Base-by-base conservation (phyloP, 352 stramenopile genomes). In the Globisporangium carolinianum region DNA sequence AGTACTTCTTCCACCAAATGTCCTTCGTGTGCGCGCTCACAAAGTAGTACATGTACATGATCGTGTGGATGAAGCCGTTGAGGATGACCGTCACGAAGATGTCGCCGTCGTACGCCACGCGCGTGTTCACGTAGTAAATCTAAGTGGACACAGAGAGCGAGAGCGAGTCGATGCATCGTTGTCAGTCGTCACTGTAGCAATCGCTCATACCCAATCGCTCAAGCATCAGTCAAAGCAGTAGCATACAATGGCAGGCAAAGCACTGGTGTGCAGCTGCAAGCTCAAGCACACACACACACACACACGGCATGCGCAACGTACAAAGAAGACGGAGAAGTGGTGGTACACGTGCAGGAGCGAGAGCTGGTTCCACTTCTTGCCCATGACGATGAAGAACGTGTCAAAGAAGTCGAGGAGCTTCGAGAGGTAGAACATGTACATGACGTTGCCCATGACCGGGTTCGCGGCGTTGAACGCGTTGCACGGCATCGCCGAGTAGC, bases 41-140 rank as follows among this genome's bases (percentile, higher is more conserved):
- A 63, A 98, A 98, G 88, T 98, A 99, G 76, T 99, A 99, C 45
- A 92, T 98, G 86, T 99, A 99, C 96, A 99, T 98, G 65, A 99
- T 94, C 32, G 92, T 98, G 78, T 99, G 96, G 65, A 99, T 98
- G 71, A 98, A 98, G 51, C 91, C 90, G 72, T 99, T 99, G 38
- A 98, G 71, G 39, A 98, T 80, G 64, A 98, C 95, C 39, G 95
- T 98, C 37, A 97, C 76, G 77, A 96, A 99, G 55, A 98, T 90
- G 75, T 98, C 96, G 54, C 95, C 95, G 73, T 98, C 95, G 66
- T 98, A 98, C 35, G 90, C 87, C 1, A 96, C 78, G 63, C 97
- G 88, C 14, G 83, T 68, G 71, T 98, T 98, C 56, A 98, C 75
- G 87, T 93, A 98, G 76, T 98, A 98, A 62, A 98, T 96, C 73